A percentile compares a stretch with the other conserved stretches of the same genome.
phyloP scores from a whole-genome alignment of 371 early-diverging fungal genomes.

The Circinella minor region DNA sequence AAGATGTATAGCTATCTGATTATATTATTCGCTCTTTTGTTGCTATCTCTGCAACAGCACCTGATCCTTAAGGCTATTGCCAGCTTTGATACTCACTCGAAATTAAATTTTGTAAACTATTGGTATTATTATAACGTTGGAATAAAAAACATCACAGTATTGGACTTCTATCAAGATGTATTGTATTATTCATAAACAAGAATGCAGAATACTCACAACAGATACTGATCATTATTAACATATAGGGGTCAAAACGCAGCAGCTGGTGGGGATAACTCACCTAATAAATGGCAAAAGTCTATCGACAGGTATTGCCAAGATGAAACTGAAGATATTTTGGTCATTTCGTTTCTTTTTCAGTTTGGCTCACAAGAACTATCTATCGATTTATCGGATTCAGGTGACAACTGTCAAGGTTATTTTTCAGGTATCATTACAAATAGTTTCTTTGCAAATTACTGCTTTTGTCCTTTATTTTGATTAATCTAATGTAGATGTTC shows the following conservation, averaged over 20 bases:
- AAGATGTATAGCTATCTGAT: no score
- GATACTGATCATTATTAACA: no score
- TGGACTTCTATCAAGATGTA: background rate
- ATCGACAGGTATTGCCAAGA: slow-evolving; percentile 64
- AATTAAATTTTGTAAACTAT: background rate
- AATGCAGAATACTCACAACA: background rate
- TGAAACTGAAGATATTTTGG: slow-evolving; percentile 55
- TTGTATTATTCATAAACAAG: background rate
- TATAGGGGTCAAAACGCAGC: slow-evolving; percentile 14
- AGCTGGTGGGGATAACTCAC: background rate
- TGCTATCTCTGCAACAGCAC: no score
- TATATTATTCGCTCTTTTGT: no score
- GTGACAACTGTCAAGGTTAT: slow-evolving; percentile 61
- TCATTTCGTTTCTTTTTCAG: slow-evolving; percentile 63
- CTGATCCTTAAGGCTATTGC: background rate
- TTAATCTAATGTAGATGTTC: background rate
- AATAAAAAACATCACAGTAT: background rate
- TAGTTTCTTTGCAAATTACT: no score
- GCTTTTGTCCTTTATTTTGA: no score
- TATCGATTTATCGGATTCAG: slow-evolving; percentile 60
- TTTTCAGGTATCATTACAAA: slow-evolving; percentile 24
- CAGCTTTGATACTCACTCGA: background rate
- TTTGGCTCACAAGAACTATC: slow-evolving; percentile 54
- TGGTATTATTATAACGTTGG: background rate
- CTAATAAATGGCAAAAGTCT: slow-evolving; percentile 33